Percentiles rank a stretch among this genome's conserved stretches.
Conservation (phyloP, 78 protist species). For the Chrysochromulina tobinii region DNA sequence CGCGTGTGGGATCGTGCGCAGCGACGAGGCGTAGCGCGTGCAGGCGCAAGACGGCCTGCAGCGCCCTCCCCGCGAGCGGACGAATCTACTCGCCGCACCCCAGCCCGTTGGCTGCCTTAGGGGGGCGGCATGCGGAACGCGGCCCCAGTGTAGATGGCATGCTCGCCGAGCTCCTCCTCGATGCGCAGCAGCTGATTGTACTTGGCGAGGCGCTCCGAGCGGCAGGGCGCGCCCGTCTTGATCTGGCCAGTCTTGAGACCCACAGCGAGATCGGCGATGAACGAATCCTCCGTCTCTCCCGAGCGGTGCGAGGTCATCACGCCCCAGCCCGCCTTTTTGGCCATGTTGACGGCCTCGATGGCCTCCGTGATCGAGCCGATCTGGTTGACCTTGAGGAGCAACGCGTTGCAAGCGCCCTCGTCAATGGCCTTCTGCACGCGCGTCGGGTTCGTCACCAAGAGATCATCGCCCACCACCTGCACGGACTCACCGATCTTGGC, state of each 20-base stretch:
- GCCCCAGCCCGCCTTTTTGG: constrained; percentile 87
- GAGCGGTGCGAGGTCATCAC: constrained; percentile 98
- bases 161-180: too few relatives aligned
- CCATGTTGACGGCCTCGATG: constrained; percentile 85
- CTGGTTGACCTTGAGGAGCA: constrained; percentile 98
- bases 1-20: too few relatives aligned
- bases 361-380: constrained; percentile 92
- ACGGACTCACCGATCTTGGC: background rate
- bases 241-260: constrained; percentile 97
- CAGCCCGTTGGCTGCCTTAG: constrained; percentile 91
- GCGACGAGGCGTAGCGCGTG: too few relatives aligned
- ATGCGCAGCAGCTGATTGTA: too few relatives aligned
- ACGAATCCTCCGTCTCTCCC: constrained; percentile 95
- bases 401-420: constrained; percentile 91
- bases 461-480: constrained; percentile 98
- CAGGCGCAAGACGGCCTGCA: too few relatives aligned
- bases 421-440: constrained; percentile 92
- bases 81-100: too few relatives aligned
- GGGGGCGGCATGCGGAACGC: too few relatives aligned
- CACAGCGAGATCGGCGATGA: constrained; percentile 93
- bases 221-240: constrained; percentile 99
- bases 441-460: constrained; percentile 95
- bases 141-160: too few relatives aligned
- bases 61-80: too few relatives aligned
- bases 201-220: constrained; percentile 63